A percentile compares a stretch with the other conserved stretches of the same genome.
phyloP scores from a whole-genome alignment of 768 basidiomycete genomes.

The Imleria badia region DNA sequence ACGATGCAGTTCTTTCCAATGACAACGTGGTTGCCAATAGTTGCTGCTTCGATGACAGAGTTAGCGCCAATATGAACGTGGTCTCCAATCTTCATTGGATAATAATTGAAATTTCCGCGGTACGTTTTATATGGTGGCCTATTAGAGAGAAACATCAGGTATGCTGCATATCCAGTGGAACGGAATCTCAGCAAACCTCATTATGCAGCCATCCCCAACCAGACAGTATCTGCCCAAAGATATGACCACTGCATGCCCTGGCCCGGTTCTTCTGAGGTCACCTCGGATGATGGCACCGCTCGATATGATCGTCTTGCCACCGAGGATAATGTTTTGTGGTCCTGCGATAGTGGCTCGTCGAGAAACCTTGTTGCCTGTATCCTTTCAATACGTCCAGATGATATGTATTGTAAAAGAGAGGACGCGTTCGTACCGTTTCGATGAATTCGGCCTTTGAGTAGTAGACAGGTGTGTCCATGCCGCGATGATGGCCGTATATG shows the following conservation, averaged over 20 bases:
- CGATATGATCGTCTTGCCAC: constrained; percentile 95
- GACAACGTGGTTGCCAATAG: constrained; percentile 90
- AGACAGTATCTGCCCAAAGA: constrained; percentile 91
- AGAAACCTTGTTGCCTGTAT: constrained; percentile 96
- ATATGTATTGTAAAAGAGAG: neutral
- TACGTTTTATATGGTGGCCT: constrained; percentile 91
- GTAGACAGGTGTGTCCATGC: constrained; percentile 73
- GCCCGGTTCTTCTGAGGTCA: constrained; percentile 84
- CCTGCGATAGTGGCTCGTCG: constrained; percentile 89
- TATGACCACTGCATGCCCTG: constrained; percentile 92
- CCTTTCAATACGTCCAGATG: constrained; percentile 44
- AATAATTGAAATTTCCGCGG: constrained; percentile 91
- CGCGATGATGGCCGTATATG: constrained; percentile 1
- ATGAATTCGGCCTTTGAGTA: constrained; percentile 85
- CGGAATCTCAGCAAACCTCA: constrained; percentile 57
- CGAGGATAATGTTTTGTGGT: constrained; percentile 94
- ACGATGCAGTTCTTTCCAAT: constrained; percentile 97
- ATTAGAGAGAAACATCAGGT: neutral
- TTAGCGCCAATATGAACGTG: constrained; percentile 92
- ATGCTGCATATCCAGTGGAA: neutral
- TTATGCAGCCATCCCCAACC: constrained; percentile 85
- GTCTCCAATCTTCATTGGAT: constrained; percentile 96
- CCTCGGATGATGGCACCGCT: constrained; percentile 89
- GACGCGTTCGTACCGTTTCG: constrained; percentile 63
- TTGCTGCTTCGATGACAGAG: constrained; percentile 89